These are phyloP conservation scores for Ogataea haglerorum DNA, from an alignment of 805 yeast species.

Conservation along the genomic window DNA sequence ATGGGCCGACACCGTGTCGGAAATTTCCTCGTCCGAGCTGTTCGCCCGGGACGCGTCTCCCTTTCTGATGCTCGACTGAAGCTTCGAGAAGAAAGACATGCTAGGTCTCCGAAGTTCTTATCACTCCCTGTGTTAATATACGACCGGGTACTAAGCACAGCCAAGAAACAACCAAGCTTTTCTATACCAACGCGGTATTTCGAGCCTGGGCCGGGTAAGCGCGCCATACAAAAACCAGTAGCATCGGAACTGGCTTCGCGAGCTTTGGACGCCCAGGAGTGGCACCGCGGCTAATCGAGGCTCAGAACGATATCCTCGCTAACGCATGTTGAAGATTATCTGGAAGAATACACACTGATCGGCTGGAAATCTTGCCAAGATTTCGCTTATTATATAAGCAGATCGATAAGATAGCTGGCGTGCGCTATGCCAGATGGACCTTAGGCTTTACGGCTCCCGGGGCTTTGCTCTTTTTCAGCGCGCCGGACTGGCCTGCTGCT, in stretches of 20 bases:
- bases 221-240: neutral
- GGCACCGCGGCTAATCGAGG: constrained; percentile 1
- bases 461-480: neutral
- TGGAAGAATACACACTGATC: neutral
- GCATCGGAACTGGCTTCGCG: neutral
- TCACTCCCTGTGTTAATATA: neutral
- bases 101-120: neutral
- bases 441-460: neutral
- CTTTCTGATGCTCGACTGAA: constrained; percentile 18
- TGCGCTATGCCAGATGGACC: neutral
- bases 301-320: neutral
- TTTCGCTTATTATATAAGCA: neutral
- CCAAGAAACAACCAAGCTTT: neutral
- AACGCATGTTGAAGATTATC: neutral
- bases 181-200: neutral
- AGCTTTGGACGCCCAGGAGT: neutral
- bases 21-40: neutral
- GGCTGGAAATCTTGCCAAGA: neutral
- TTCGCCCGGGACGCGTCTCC: constrained; percentile 1
- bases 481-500: constrained; percentile 6
- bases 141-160: neutral
- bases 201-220: constrained; percentile 1
- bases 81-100: constrained; percentile 20
- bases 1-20: constrained; percentile 3
- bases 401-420: neutral